These are phyloP conservation scores for Sclerotinia trifoliorum DNA, from an alignment of 2,329 filamentous ascomycete genomes.

Conservation along the genomic window DNA sequence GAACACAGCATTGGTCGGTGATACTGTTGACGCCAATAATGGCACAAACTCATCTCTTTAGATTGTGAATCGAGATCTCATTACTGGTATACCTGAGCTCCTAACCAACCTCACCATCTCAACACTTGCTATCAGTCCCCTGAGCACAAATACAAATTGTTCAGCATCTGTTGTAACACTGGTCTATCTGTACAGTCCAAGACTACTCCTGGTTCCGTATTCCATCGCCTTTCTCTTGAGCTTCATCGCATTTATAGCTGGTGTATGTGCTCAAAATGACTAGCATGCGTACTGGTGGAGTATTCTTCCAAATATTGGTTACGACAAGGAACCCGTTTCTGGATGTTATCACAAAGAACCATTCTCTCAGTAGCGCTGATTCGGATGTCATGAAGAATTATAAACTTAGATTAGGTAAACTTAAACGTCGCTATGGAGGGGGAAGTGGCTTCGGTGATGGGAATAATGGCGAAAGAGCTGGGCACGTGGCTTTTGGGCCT, in stretches of 20 bases:
- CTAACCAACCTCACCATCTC: neutral
- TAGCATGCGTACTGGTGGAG: neutral
- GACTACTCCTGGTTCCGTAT: neutral
- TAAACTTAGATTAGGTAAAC: neutral
- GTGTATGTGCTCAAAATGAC: constrained; percentile 1
- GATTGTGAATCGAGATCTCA: neutral
- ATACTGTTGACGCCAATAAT: neutral
- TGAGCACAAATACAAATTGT: neutral
- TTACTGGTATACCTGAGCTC: constrained; percentile 2
- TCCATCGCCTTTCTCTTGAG: neutral
- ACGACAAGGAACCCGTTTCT: neutral
- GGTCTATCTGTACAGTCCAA: neutral
- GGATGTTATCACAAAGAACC: neutral
- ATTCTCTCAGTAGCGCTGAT: neutral
- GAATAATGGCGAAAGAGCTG: neutral
- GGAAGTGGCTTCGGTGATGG: neutral
- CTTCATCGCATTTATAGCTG: neutral
- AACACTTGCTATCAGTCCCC: neutral
- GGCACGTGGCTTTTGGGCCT: neutral
- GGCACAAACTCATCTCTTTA: neutral
- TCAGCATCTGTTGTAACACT: neutral
- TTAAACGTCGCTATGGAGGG: neutral
- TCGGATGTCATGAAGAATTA: neutral
- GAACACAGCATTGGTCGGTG: neutral
- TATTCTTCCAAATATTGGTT: constrained; percentile 6